Evolutionary conservation across 495 filamentous ascomycete genomes (phyloP).

Genomic region (Delitschia confertaspora): DNA sequence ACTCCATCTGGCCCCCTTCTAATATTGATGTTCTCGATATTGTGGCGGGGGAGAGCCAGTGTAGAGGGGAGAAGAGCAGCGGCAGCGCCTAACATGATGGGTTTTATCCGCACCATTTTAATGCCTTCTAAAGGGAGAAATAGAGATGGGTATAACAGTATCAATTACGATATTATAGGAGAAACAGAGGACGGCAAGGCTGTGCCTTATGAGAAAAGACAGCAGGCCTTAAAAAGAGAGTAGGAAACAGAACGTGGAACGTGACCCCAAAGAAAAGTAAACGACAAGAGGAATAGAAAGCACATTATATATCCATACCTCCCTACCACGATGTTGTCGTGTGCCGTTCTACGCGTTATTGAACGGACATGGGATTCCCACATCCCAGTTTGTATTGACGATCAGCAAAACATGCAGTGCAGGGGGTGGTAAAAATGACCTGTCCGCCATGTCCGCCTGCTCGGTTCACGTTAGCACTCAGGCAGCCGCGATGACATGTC

Average conservation of each 20-base stretch:
- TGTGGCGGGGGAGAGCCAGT: conserved; percentile 3
- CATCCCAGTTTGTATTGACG: not conserved
- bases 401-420: not conserved
- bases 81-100: too few relatives aligned
- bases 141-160: not conserved
- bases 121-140: too few relatives aligned
- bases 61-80: not conserved
- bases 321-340: too few relatives aligned
- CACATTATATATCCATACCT: not conserved
- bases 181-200: not conserved
- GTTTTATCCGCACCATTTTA: too few relatives aligned
- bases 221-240: not conserved
- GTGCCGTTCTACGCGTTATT: conserved; percentile 1
- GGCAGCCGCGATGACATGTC: too few relatives aligned
- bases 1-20: not conserved
- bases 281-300: not conserved
- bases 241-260: not conserved
- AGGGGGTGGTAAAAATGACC: not conserved
- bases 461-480: too few relatives aligned
- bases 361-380: not conserved
- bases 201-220: not conserved
- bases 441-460: too few relatives aligned
- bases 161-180: not conserved
- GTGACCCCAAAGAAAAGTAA: conserved; percentile 1
- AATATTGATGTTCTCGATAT: not conserved